Conservation (phyloP, 2,329 filamentous ascomycete species). For the Pleurostoma richardsiae region DNA sequence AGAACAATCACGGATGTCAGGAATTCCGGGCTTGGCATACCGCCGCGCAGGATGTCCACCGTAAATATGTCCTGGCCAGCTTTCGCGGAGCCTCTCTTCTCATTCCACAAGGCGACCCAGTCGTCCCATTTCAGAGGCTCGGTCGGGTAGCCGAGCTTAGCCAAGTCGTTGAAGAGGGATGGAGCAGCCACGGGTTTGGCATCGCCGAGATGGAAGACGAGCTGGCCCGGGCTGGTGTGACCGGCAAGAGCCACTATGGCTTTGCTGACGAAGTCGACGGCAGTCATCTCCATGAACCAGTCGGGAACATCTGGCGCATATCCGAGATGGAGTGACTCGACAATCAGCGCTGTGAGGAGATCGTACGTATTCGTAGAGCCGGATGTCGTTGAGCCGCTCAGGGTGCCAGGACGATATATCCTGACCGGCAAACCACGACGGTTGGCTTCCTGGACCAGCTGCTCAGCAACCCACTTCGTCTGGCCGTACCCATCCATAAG, state of each 20-base stretch:
- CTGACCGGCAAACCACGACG: conserved; percentile 64
- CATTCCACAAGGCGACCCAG: conserved; percentile 70
- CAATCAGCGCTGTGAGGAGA: conserved; percentile 68
- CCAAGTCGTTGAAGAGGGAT: conserved; percentile 59
- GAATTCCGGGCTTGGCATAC: conserved; percentile 73
- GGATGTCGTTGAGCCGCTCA: conserved; percentile 70
- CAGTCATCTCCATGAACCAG: conserved; percentile 81
- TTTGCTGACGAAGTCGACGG: conserved; percentile 74
- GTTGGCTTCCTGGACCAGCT: conserved; percentile 65
- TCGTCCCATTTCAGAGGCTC: conserved; percentile 62
- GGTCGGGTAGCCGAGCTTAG: conserved; percentile 66
- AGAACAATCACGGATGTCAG: conserved; percentile 68
- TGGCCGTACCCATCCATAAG: conserved; percentile 71
- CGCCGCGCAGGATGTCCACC: conserved; percentile 72
- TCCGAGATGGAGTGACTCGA: conserved; percentile 71
- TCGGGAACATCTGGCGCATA: conserved; percentile 64
- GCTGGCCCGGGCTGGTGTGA: conserved; percentile 55
- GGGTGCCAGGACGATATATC: conserved; percentile 70
- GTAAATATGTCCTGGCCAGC: conserved; percentile 70
- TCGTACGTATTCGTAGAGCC: conserved; percentile 77
- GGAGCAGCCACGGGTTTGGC: conserved; percentile 63
- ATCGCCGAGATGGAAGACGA: conserved; percentile 70
- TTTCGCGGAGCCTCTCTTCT: conserved; percentile 60
- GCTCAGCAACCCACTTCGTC: conserved; percentile 78
- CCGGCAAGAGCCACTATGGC: conserved; percentile 67